Percentiles rank a stretch among this genome's conserved stretches.
Conservation (phyloP, 2,329 filamentous ascomycete species). For the Fusarium sp. region DNA sequence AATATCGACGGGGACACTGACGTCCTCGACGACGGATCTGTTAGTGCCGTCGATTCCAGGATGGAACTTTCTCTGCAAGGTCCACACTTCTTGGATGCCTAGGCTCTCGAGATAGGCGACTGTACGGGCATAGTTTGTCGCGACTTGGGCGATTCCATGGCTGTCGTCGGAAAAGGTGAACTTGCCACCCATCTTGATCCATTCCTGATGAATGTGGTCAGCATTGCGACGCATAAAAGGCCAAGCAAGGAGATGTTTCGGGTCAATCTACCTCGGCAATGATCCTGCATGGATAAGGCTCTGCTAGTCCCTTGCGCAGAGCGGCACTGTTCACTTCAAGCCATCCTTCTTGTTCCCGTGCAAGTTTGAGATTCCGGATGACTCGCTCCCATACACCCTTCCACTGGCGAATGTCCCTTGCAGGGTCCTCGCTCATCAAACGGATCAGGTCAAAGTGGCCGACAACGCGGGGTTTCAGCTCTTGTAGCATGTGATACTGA, state of each 20-base stretch:
- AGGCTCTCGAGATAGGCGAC: slow-evolving; percentile 77
- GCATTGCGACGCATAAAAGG: neutral
- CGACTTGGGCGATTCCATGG: slow-evolving; percentile 88
- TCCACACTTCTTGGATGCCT: slow-evolving; percentile 74
- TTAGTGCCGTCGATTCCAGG: slow-evolving; percentile 44
- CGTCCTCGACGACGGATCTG: slow-evolving; percentile 56
- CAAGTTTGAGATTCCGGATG: slow-evolving; percentile 77
- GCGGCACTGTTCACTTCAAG: slow-evolving; percentile 91
- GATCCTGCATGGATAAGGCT: slow-evolving; percentile 86
- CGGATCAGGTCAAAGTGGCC: slow-evolving; percentile 96
- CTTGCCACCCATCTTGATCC: slow-evolving; percentile 77
- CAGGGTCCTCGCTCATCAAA: slow-evolving; percentile 78
- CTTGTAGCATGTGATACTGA: slow-evolving; percentile 83
- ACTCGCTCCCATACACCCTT: slow-evolving; percentile 79
- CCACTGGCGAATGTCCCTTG: slow-evolving; percentile 69
- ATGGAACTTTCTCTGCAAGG: slow-evolving; percentile 56
- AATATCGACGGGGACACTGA: slow-evolving; percentile 56
- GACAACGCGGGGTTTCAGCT: slow-evolving; percentile 80
- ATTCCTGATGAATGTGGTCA: slow-evolving; percentile 64
- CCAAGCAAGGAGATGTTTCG: neutral
- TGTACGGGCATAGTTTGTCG: slow-evolving; percentile 81
- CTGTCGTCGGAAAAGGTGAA: slow-evolving; percentile 97
- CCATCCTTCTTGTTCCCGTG: slow-evolving; percentile 81
- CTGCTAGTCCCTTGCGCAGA: slow-evolving; percentile 87
- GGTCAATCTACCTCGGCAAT: slow-evolving; percentile 76